Base-by-base conservation (phyloP, 352 stramenopile genomes). In the Phytophthora boehmeriae region DNA sequence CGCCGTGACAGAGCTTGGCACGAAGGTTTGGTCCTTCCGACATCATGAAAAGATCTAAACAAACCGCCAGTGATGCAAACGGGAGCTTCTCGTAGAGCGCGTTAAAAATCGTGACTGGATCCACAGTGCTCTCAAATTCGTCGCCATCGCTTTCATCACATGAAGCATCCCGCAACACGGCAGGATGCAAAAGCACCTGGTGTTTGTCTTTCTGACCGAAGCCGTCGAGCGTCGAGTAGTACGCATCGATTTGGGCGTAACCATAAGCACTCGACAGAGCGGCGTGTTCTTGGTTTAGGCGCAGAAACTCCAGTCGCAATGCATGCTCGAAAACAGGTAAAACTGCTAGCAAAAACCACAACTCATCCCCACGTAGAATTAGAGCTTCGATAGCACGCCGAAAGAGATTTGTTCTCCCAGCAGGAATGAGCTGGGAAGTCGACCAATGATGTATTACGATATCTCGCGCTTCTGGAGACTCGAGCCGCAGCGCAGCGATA, bases 21-120 rank as follows among this genome's bases (percentile, higher is more conserved):
- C 81, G 75, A 42, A 92, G 51, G 59, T 90, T 92, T 0, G 81
- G 83, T 0, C 83, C 83, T 8, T 46, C 50, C 0, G 76, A 67
- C 74, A 89, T 89, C 83, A 92, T 92, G 45, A 92, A 92, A n/a
- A 90, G 63, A 50, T 92, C 83, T 25, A 92, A 53, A 48, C 71
- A 72, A 4, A 87, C 68, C 0, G 65, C 63, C 27, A 92, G 52
- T 3, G 71, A 71, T 0, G 71, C 75, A 1, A 63, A 58, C 0
- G 79, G 77, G 1, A 90, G 47, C 4, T 67, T 61, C 35, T 71
- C 47, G 58, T 92, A 92, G 11, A 92, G 58, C 17, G 63, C 68
- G 19, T 89, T 88, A 14, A n/a, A 9, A 5, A 5, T 68, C n/a
- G 42, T 9, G 30, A 67, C 57, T 11, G 51, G 53, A 14, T 56